Base-by-base conservation (phyloP, 1,284 basidiomycete species). In the Trametes sp. region DNA sequence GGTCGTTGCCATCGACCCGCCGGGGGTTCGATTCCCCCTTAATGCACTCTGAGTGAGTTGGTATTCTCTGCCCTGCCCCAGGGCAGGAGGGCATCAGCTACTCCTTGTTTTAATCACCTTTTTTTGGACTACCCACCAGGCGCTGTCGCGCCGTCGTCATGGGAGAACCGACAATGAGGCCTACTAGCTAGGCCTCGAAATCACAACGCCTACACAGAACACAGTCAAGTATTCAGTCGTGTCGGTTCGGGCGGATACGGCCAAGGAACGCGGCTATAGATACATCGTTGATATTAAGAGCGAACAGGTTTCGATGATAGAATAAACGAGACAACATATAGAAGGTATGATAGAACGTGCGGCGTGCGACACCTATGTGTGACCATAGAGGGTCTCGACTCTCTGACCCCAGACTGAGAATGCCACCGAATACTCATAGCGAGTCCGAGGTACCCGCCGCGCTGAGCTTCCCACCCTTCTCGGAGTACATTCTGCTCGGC, bases 1-100 rank as follows among this genome's bases (percentile, higher is more conserved):
- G 71, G 70, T 72, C 70, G 70, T 72, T 72, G 70, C 69, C 69
- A 72, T 79, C 73, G 74, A 86, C 85, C 85, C 84, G 85, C 86
- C 84, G 84, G 84, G 85, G 81, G 87, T 87, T 88, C 85, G 84
- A 88, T 87, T 87, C 85, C 84, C 85, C 64, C 69, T 71, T 70
- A 69, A 71, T 71, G 70, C 69, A 70, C 1, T 50, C 21, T 33
- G 19, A 3, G 19, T 31, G 13, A 31, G 48, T 24, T 28, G 19
- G 29, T 33, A 50, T 33, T 50, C 29, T 50, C 31, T 33, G 14
- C 7, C 14, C 45, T 4, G 14, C 24, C 7, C 24, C 42, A 24
- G 45, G 14, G 24, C 14, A 26, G n/a, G n/a, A 26, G 23, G 26
- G 24, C 38, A 41, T n/a, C 38, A 5, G 19, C 38, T 41, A 19